Percentiles rank a stretch among this genome's conserved stretches.
phyloP scores from a whole-genome alignment of 352 stramenopile species.

The Pythium graminicola region DNA sequence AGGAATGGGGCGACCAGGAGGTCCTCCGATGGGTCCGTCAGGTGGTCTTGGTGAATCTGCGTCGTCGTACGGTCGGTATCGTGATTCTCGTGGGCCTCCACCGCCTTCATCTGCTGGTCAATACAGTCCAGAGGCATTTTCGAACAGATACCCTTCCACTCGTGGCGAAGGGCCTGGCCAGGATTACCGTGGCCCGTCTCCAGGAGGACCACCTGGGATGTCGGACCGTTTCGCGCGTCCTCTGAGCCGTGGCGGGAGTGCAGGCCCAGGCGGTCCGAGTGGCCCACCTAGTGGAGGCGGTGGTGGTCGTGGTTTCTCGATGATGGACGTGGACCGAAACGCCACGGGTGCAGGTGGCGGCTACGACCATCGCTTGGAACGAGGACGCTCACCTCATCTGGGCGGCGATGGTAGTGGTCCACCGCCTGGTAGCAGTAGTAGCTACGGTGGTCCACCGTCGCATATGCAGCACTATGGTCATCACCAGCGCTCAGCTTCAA shows the following conservation, averaged over 20 bases:
- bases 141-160: slow-evolving; percentile 17
- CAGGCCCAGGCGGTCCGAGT: not conserved
- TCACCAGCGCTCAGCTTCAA: slow-evolving; percentile 19
- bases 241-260: slow-evolving; percentile 8
- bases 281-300: not conserved
- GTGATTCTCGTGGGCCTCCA: slow-evolving; percentile 9
- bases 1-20: slow-evolving; percentile 2
- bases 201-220: slow-evolving; percentile 4
- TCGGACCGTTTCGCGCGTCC: slow-evolving; percentile 18
- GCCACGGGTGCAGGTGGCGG: slow-evolving; percentile 7
- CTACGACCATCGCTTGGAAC: slow-evolving; percentile 23
- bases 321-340: slow-evolving; percentile 60
- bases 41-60: slow-evolving; percentile 3
- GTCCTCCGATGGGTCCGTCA: not conserved
- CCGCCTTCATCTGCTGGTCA: not conserved
- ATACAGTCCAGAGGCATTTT: slow-evolving; percentile 23
- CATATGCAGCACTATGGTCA: slow-evolving; percentile 15
- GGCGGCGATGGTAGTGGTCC: not conserved
- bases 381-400: slow-evolving; percentile 19
- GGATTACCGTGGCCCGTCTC: slow-evolving; percentile 5
- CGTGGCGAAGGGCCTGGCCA: slow-evolving; percentile 1
- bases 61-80: slow-evolving; percentile 17
- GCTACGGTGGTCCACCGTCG: slow-evolving; percentile 3
- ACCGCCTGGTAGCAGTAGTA: slow-evolving; percentile 5
- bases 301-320: slow-evolving; percentile 40